Base-by-base conservation (phyloP, 495 filamentous ascomycete species). In the Chaetomium tenue region DNA sequence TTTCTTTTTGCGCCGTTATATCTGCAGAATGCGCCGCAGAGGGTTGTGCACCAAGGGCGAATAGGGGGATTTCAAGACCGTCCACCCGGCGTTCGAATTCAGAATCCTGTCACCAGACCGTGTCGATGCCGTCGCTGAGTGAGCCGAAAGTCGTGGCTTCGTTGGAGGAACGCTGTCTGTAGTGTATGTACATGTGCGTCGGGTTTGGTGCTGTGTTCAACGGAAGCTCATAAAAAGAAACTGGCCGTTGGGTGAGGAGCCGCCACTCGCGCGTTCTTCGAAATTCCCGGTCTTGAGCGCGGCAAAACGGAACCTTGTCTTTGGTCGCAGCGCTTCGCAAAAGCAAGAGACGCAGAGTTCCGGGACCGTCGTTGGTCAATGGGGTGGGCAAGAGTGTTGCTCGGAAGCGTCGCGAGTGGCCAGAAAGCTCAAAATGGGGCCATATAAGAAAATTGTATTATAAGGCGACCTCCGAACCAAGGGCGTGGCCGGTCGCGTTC, bases 371-470 rank as follows among this genome's bases (percentile, higher is more conserved):
- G 54, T 57, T 58, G 55, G 57, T 47, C 42, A 37, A 59, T 59
- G 39, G 39, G 39, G 40, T 30, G 22, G 26, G 26, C 6, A 2
- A 20, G n/a, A 55, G 16, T 12, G 51, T 3, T 20, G 26, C 28
- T n/a, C 8, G 26, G 5, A 18, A 55, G 26, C 28, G 44, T 37
- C 33, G 33, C 50, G 60, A 55, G 40, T 51, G 39, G 51, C 8
- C 23, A 51, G n/a, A 48, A 22, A 15, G 18, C 28, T 65, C 71
- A 63, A 71, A 65, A 44, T 60, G 71, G 71, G 55, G 58, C 65
- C 42, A 42, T 37, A 57, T 28, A 57, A 51, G 61, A 54, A 46
- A 54, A 65, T 69, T 69, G 63, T 60, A 67, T 53, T 40, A 57
- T 50, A 57, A 44, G 25, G n/a, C 16, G 23, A 20, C 33, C 33